Base-by-base conservation (phyloP, 2,329 filamentous ascomycete genomes). In the Talaromyces amestolkiae region DNA sequence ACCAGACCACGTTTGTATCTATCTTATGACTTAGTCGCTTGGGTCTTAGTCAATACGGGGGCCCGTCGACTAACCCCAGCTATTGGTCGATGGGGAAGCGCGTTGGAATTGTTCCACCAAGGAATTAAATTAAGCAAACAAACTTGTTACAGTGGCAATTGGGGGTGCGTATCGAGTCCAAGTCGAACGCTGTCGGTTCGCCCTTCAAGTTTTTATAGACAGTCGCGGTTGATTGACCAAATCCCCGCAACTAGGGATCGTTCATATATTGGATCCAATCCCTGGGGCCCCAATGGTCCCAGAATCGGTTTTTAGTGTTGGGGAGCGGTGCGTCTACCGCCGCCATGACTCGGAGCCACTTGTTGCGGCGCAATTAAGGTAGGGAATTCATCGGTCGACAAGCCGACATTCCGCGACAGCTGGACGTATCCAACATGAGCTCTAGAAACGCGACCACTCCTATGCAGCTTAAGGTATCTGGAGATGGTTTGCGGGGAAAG, bases 341-440 rank as follows among this genome's bases (percentile, higher is more conserved):
- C 22, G 35, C 39, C 19, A 31, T 45, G 56, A 45, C 56, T 41
- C 56, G 11, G 37, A n/a, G 37, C 56, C 56, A 45, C 22, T 59
- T n/a, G 22, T 17, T 43, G 56, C 15, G 37, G 37, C 56, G 56
- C 56, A 41, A 56, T 22, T 39, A 37, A 22, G 33, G 53, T 56
- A 56, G 56, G 56, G 56, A 9, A 31, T 19, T 22, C 15, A 41
- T 13, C 37, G 27, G 37, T 59, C 17, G 33, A 39, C 22, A 43
- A 24, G 56, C 56, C 56, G 56, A 59, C 56, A 59, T 59, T 59
- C 56, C 56, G 56, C 56, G 39, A 43, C 39, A 37, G 37, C 39
- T 43, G 13, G 15, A 45, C 9, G 37, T 22, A 39, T 59, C 56
- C 56, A 43, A 43, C 27, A 33, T 31, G 35, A 59, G 33, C 37